Evolutionary conservation across 768 basidiomycete genomes (phyloP), one percentile per base, ranked within the genome.

Genomic region (Tylopilus plumbeoviolaceoides): DNA sequence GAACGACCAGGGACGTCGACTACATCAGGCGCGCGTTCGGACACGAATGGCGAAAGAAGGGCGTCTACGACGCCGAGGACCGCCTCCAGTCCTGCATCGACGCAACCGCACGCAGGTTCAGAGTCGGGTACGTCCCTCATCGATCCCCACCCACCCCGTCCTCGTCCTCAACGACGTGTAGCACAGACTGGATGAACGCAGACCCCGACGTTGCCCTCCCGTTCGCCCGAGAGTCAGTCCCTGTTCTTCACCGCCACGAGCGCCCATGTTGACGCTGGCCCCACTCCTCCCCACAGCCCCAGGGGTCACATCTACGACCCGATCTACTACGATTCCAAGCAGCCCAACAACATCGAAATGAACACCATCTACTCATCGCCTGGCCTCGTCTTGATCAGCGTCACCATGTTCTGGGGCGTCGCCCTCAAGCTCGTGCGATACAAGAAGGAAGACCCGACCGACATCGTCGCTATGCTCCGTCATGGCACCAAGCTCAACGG

Each of bases 371-470:
- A 77, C 68, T 68, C 70, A 1, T 79, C 81, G 1, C 68, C 69
- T 0, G 85, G 86, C 43, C 75, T 89, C 47, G 63, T 63, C 0
- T 68, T 82, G 45, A 68, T 87, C 61, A 81, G 79, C 55, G 84
- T 88, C 3, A 79, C 83, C 25, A 86, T 85, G 53, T 79, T 81
- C 54, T 89, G 87, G 87, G 79, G 80, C 1, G 78, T 88, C 39
- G 82, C 85, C 3, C 78, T 88, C 59, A 89, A 89, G 63, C 74
- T 89, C 11, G 84, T 85, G 18, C 75, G 87, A 7, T 89, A 84
- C 63, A 70, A 75, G 36, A 79, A 80, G 48, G 75, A 78, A 55
- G 87, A 88, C 64, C 78, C 83, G 1, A 73, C 65, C 1, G 86
- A 89, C 65, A 84, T 87, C 53, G 82, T 81, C 44, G 72, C 83